Conservation (phyloP, 345 rosid species). For the Hibiscus syriacus region DNA sequence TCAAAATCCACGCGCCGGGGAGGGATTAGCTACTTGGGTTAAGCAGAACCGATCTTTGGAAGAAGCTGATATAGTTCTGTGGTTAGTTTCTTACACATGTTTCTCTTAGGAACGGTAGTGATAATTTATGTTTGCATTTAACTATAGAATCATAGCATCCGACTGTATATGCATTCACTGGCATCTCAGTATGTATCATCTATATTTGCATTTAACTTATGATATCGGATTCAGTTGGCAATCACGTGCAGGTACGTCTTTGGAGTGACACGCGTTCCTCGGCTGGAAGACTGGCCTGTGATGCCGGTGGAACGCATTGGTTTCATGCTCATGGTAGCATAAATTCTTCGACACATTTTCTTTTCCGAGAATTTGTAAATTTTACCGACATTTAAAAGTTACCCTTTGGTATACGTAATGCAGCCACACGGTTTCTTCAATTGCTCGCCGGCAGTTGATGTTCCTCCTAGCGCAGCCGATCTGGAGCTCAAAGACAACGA, state of each 20-base stretch:
- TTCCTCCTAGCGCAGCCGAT: too few species aligned
- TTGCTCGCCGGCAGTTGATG: too few species aligned
- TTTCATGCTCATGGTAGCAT: conserved; percentile 50
- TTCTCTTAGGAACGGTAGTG: background rate
- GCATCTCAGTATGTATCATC: background rate
- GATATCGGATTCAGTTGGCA: background rate
- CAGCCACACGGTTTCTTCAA: too few species aligned
- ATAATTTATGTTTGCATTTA: background rate
- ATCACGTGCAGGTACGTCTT: conserved; percentile 51
- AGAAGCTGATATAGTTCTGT: too few species aligned
- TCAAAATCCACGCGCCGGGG: too few species aligned
- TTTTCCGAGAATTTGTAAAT: background rate
- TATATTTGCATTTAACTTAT: background rate
- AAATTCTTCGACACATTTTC: background rate
- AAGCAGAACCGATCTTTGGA: too few species aligned
- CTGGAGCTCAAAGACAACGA: too few species aligned
- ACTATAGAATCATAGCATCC: background rate
- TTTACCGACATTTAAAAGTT: background rate
- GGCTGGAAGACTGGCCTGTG: conserved; percentile 75
- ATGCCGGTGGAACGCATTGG: conserved; percentile 70
- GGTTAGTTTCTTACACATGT: conserved; percentile 30
- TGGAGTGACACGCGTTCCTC: conserved; percentile 61
- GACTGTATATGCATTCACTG: background rate
- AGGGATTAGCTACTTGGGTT: too few species aligned
- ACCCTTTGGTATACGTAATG: background rate